A percentile compares a stretch with the other conserved stretches of the same genome.
These are phyloP conservation scores for Neoboletus subvelutipes DNA, from an alignment of 768 basidiomycete species.

Conservation along the genomic window DNA sequence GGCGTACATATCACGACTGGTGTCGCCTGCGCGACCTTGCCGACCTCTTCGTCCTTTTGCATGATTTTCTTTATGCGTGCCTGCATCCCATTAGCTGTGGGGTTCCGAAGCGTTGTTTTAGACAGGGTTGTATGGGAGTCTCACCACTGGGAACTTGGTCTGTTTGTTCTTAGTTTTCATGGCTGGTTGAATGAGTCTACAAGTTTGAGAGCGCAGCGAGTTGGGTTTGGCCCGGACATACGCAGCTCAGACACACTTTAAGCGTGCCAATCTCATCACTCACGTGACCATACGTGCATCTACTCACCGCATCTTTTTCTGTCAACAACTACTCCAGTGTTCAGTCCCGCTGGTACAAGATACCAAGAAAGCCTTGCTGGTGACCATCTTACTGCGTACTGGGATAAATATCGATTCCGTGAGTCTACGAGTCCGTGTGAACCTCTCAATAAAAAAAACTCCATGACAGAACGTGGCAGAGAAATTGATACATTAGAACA, in stretches of 20 bases:
- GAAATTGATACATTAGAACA: neutral
- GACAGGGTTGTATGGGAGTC: constrained; percentile 26
- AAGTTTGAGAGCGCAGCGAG: neutral
- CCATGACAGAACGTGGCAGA: neutral
- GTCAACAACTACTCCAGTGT: neutral
- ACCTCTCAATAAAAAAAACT: neutral
- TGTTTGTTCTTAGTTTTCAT: constrained; percentile 94
- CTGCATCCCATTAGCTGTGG: constrained; percentile 40
- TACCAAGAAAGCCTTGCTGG: no score
- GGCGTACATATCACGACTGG: constrained; percentile 93
- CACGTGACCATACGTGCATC: constrained; percentile 20
- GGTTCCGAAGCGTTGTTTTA: neutral
- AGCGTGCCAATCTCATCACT: constrained; percentile 22
- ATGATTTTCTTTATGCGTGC: constrained; percentile 99
- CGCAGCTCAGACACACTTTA: neutral
- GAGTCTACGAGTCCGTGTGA: neutral
- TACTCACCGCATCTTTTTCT: neutral
- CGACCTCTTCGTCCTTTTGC: constrained; percentile 99
- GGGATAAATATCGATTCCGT: neutral
- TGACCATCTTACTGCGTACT: neutral
- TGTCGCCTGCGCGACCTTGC: constrained; percentile 95
- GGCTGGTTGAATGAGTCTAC: neutral
- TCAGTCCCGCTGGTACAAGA: neutral
- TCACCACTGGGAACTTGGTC: constrained; percentile 88
- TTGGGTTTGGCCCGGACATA: constrained; percentile 8